Evolutionary conservation across 2,329 filamentous ascomycete genomes (phyloP).

Genomic region (Cryphonectria naterciae): DNA sequence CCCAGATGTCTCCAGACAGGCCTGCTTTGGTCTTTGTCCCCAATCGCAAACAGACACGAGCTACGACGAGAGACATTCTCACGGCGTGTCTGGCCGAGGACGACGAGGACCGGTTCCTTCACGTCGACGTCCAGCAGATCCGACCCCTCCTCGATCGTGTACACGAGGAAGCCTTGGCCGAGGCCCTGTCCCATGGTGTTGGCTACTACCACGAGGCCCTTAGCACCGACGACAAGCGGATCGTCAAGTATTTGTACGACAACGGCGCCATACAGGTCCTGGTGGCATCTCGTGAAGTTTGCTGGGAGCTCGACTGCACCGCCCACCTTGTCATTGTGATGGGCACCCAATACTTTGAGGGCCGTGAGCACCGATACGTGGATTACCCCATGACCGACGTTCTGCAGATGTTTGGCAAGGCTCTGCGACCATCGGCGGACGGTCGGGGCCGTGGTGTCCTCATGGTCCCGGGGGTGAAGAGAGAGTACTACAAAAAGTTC

Average conservation of each 20-base stretch:
- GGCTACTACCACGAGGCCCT: slow-evolving; percentile 97
- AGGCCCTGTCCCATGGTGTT: slow-evolving; percentile 90
- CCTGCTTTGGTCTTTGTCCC: slow-evolving; percentile 92
- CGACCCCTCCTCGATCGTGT: slow-evolving; percentile 79
- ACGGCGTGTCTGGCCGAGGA: slow-evolving; percentile 87
- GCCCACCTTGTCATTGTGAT: slow-evolving; percentile 94
- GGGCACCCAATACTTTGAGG: slow-evolving; percentile 97
- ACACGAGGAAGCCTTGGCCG: slow-evolving; percentile 83
- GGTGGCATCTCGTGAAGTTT: slow-evolving; percentile 78
- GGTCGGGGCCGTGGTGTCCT: slow-evolving; percentile 87
- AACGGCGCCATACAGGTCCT: slow-evolving; percentile 89
- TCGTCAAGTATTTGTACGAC: slow-evolving; percentile 89
- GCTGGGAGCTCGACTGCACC: slow-evolving; percentile 89
- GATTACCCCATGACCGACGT: slow-evolving; percentile 95
- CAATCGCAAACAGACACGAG: slow-evolving; percentile 87
- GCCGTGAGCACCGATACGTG: slow-evolving; percentile 93
- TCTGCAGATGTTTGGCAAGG: slow-evolving; percentile 97
- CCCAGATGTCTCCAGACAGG: slow-evolving; percentile 86
- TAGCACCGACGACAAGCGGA: slow-evolving; percentile 84
- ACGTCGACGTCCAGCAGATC: slow-evolving; percentile 82
- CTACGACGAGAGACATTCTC: slow-evolving; percentile 83
- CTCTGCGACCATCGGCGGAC: slow-evolving; percentile 77
- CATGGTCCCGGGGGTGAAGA: slow-evolving; percentile 92
- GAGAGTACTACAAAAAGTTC: slow-evolving; percentile 99
- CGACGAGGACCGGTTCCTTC: slow-evolving; percentile 90